Base-by-base conservation (phyloP, 2,329 filamentous ascomycete species). In the Microdochium nivale region DNA sequence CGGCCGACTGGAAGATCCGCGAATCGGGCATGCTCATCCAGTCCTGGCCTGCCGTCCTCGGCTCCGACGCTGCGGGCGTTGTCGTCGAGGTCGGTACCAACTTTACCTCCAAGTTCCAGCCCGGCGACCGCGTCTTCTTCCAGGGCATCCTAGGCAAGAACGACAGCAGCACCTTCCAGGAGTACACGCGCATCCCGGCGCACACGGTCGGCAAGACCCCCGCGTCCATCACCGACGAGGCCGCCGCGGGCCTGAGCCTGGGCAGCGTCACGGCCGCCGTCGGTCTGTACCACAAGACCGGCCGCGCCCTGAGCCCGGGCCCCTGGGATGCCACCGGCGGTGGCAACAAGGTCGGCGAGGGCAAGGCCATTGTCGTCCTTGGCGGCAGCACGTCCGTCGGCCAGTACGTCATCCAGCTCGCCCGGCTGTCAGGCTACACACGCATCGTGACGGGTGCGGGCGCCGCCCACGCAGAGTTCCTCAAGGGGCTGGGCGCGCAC, bases 381-480 rank as follows among this genome's bases (percentile, higher is more conserved):
- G 64, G 64, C 9, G 64, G 63, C 3, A 56, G 60, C 25, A 63
- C 60, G 2, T 61, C 57, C 1, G 62, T 64, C 1, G 64, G 64
- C 2, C 63, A 65, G 43, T 66, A 62, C 50, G 61, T 59, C 2
- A 58, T 66, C 14, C 64, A 66, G 52, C 51, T 66, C 13, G 57
- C 65, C 9, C 58, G 60, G 19, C 57, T 62, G 10, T 62, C 60
- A 3, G 63, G 64, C 1, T 67, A 64, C 51, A 53, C 56, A 19
- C 60, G 54, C n/a, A 59, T 67, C 24, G 57, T 66, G 27, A 59
- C 63, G 7, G 65, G 59, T 21, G 62, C 63, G 2, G 60, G 62
- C 19, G 51, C 54, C 10, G 47, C 48, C 2, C 58, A 66, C 51
- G 57, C 61, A 27, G 53, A 57, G 23, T 54, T 49, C 8, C 35